phyloP scores from a whole-genome alignment of 2,329 filamentous ascomycete species.

The Cryphonectria naterciae region DNA sequence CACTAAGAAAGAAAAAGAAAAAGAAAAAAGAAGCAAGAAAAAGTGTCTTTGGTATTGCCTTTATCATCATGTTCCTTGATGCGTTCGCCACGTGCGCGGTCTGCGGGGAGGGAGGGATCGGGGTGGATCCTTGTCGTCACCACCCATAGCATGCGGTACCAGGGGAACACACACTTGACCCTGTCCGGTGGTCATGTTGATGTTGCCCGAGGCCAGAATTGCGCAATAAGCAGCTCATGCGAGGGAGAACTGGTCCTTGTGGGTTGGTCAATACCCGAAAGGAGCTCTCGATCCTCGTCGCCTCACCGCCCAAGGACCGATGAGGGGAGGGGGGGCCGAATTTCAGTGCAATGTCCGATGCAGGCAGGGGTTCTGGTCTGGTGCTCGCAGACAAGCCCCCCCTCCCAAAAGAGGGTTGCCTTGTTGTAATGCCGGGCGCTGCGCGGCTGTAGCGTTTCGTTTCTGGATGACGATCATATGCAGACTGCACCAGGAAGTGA shows the following conservation, averaged over 20 bases:
- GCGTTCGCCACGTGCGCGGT: background rate
- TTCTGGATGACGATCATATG: slow-evolving; percentile 21
- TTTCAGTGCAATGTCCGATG: slow-evolving; percentile 18
- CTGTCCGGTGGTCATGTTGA: background rate
- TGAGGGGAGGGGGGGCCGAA: background rate
- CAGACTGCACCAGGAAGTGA: slow-evolving; percentile 17
- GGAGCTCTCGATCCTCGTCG: background rate
- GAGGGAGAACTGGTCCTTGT: background rate
- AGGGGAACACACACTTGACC: background rate
- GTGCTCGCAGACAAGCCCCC: background rate
- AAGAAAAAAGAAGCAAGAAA: background rate
- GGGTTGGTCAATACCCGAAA: background rate
- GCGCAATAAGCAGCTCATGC: slow-evolving; percentile 5
- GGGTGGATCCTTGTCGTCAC: slow-evolving; percentile 3
- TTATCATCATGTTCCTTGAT: background rate
- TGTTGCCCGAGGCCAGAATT: slow-evolving; percentile 12
- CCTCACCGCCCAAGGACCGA: background rate
- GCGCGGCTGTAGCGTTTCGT: slow-evolving; percentile 21
- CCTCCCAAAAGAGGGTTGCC: background rate
- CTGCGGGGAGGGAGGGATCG: background rate
- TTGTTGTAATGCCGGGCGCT: slow-evolving; percentile 1
- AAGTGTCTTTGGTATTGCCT: background rate
- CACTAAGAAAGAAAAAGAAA: background rate
- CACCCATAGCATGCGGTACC: background rate
- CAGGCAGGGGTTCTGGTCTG: background rate